Conservation (phyloP, 306 rosid genomes). For the Cicer chorassanicum region DNA sequence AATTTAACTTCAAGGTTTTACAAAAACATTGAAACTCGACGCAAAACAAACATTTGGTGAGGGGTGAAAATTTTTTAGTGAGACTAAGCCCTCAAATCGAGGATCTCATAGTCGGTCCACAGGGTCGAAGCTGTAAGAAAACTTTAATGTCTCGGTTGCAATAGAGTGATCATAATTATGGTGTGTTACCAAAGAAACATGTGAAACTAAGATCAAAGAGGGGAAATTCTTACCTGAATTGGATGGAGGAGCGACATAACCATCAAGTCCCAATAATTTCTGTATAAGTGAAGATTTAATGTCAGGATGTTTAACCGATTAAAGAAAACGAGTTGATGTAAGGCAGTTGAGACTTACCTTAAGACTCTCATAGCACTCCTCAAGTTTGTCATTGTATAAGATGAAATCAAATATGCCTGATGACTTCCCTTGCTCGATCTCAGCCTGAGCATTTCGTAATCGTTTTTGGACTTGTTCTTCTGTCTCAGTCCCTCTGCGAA, state of each 20-base stretch:
- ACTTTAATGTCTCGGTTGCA: background rate
- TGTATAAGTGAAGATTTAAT: slow-evolving; percentile 41
- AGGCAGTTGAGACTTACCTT: slow-evolving; percentile 59
- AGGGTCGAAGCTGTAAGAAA: no score
- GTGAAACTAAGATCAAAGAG: slow-evolving; percentile 9
- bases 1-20: slow-evolving; percentile 23
- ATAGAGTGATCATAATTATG: background rate
- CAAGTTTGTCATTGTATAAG: slow-evolving; percentile 75
- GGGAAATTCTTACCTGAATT: slow-evolving; percentile 55
- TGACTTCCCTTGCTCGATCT: slow-evolving; percentile 78
- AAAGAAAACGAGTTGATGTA: slow-evolving; percentile 10
- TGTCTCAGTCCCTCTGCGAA: slow-evolving; percentile 75
- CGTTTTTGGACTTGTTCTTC: slow-evolving; percentile 85
- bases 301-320: slow-evolving; percentile 20
- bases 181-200: background rate
- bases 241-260: slow-evolving; percentile 42
- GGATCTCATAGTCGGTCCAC: background rate
- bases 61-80: background rate
- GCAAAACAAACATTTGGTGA: no score
- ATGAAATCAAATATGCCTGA: slow-evolving; percentile 68
- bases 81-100: background rate
- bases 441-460: slow-evolving; percentile 70
- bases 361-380: slow-evolving; percentile 65
- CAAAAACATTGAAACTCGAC: background rate
- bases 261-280: slow-evolving; percentile 76